A percentile compares a stretch with the other conserved stretches of the same genome.
Conservation (phyloP, 805 yeast genomes). For the Pichia rugopelliculosa region DNA sequence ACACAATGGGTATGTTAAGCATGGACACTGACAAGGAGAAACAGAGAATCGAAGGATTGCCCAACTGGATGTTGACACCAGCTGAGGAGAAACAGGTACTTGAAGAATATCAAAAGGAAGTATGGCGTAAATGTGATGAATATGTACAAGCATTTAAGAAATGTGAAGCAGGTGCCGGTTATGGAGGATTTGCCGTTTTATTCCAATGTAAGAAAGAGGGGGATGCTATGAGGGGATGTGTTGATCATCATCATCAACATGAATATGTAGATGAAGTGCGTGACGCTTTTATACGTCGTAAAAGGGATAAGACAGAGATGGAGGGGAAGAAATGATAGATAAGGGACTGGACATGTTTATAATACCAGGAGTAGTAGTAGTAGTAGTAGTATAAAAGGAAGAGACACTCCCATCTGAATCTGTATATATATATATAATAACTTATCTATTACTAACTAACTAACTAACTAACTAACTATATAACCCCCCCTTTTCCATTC, state of each 20-base stretch:
- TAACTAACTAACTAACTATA: background rate
- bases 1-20: no score
- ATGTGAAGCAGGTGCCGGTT: slow-evolving; percentile 57
- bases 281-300: no score
- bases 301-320: no score
- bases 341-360: no score
- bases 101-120: slow-evolving; percentile 58
- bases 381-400: no score
- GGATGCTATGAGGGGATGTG: slow-evolving; percentile 55
- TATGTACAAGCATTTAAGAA: slow-evolving; percentile 60
- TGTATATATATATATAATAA: no score
- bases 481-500: background rate
- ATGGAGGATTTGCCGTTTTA: slow-evolving; percentile 57
- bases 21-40: no score
- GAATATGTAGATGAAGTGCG: slow-evolving; percentile 64
- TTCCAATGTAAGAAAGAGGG: slow-evolving; percentile 56
- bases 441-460: no score
- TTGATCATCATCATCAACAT: slow-evolving; percentile 49
- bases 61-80: slow-evolving; percentile 72
- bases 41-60: slow-evolving; percentile 37
- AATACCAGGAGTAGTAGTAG: no score
- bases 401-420: no score
- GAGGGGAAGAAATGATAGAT: background rate
- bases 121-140: slow-evolving; percentile 62
- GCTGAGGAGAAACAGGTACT: slow-evolving; percentile 68